Evolutionary conservation across 2,329 filamentous ascomycete genomes (phyloP).

Genomic region (Trichophyton mentagrophytes): DNA sequence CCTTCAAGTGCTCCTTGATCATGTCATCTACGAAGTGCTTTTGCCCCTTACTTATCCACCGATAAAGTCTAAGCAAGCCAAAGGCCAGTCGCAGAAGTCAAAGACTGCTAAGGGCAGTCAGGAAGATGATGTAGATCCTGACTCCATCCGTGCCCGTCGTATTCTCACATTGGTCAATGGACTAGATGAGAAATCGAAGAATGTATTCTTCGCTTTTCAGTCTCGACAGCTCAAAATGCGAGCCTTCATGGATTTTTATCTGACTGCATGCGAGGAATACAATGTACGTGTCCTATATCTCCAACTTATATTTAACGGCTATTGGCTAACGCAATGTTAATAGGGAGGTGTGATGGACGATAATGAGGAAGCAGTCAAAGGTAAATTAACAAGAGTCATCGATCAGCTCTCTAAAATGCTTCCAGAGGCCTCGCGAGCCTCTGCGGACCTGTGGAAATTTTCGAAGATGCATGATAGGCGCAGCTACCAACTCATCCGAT

Average conservation of each 20-base stretch:
- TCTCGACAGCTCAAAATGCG: slow-evolving; percentile 62
- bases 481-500: slow-evolving; percentile 77
- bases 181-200: slow-evolving; percentile 64
- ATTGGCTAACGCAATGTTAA: slow-evolving; percentile 5
- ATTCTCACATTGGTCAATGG: slow-evolving; percentile 70
- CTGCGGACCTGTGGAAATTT: slow-evolving; percentile 74
- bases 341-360: slow-evolving; percentile 60
- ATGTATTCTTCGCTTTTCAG: slow-evolving; percentile 79
- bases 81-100: slow-evolving; percentile 43
- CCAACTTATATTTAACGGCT: not conserved
- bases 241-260: slow-evolving; percentile 59
- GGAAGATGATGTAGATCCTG: slow-evolving; percentile 29
- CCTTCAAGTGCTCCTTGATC: slow-evolving; percentile 71
- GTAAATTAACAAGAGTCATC: slow-evolving; percentile 58
- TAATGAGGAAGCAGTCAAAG: slow-evolving; percentile 53
- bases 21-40: slow-evolving; percentile 73
- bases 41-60: slow-evolving; percentile 82
- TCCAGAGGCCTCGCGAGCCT: slow-evolving; percentile 60
- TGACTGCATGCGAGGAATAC: slow-evolving; percentile 75
- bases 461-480: slow-evolving; percentile 83
- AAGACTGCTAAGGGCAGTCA: slow-evolving; percentile 27
- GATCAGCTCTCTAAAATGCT: slow-evolving; percentile 61
- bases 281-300: slow-evolving; percentile 40
- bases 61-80: slow-evolving; percentile 42
- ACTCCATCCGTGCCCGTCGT: slow-evolving; percentile 65